Percentiles rank a stretch among this genome's conserved stretches.
Conservation (phyloP, 345 rosid species). For the Gossypium turneri region DNA sequence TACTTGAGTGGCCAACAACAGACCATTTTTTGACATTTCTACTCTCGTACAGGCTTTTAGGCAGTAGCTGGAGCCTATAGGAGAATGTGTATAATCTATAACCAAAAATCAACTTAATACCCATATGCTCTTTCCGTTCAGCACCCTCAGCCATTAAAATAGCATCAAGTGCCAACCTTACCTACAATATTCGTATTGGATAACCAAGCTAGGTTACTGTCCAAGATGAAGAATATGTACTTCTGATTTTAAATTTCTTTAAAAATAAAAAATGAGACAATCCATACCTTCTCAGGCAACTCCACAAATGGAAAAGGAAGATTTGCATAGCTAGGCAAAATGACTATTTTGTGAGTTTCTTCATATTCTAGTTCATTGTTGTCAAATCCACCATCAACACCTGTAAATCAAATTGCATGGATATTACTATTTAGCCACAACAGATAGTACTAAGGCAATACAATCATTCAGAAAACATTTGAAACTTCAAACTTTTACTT, state of each 20-base stretch:
- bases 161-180: constrained; percentile 87
- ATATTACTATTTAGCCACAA: background rate
- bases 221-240: background rate
- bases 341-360: constrained; percentile 57
- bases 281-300: constrained; percentile 90
- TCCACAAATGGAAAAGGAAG: constrained; percentile 89
- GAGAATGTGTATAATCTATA: too few relatives aligned
- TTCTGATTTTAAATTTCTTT: background rate
- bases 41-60: too few relatives aligned
- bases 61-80: too few relatives aligned
- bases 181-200: constrained; percentile 36
- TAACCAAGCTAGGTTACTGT: background rate
- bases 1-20: too few relatives aligned
- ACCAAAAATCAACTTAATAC: too few relatives aligned
- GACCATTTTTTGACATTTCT: too few relatives aligned
- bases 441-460: background rate
- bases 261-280: background rate
- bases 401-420: constrained; percentile 34
- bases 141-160: constrained; percentile 78
- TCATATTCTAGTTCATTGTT: constrained; percentile 81
- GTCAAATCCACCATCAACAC: constrained; percentile 94
- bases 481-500: background rate
- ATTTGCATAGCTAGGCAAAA: constrained; percentile 68
- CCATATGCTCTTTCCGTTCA: constrained; percentile 81
- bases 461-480: background rate